phyloP scores from a whole-genome alignment of 78 protist species.

The Bodo saltans region DNA sequence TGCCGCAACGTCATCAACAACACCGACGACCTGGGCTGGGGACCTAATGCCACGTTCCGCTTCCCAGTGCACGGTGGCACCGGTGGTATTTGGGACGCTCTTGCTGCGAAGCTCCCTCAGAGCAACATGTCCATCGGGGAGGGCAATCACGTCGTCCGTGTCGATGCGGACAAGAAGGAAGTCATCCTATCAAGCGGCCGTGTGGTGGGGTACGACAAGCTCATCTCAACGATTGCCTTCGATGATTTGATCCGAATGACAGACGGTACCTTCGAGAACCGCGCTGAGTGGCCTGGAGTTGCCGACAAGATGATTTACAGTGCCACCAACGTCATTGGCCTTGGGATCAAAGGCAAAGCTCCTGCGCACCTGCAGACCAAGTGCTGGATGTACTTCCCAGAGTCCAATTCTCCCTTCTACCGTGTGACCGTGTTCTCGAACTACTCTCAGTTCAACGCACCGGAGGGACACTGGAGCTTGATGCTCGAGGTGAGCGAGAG shows the following conservation, averaged over 20 bases:
- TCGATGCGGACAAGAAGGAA: neutral
- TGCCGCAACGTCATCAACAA: neutral
- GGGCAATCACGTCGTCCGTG: neutral
- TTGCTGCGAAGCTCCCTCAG: neutral
- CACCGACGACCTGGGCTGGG: constrained; percentile 12
- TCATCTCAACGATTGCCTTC: constrained; percentile 24
- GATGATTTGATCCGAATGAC: neutral
- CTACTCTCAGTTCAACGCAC: constrained; percentile 12
- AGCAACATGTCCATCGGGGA: neutral
- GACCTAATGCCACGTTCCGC: constrained; percentile 34
- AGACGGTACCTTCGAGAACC: neutral
- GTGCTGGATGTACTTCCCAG: constrained; percentile 39
- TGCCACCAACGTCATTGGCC: constrained; percentile 8
- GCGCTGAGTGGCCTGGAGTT: neutral
- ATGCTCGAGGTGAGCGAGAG: neutral
- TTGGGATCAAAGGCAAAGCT: constrained; percentile 1
- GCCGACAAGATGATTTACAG: constrained; percentile 6
- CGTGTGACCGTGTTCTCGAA: constrained; percentile 35
- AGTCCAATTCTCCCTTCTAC: constrained; percentile 18
- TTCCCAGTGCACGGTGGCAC: constrained; percentile 19
- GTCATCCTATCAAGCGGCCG: neutral
- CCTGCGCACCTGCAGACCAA: neutral
- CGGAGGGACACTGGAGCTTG: neutral
- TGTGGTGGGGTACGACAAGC: constrained; percentile 8
- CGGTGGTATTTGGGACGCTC: constrained; percentile 6